Base-by-base conservation (phyloP, 83 land plant species). In the Picea abies region DNA sequence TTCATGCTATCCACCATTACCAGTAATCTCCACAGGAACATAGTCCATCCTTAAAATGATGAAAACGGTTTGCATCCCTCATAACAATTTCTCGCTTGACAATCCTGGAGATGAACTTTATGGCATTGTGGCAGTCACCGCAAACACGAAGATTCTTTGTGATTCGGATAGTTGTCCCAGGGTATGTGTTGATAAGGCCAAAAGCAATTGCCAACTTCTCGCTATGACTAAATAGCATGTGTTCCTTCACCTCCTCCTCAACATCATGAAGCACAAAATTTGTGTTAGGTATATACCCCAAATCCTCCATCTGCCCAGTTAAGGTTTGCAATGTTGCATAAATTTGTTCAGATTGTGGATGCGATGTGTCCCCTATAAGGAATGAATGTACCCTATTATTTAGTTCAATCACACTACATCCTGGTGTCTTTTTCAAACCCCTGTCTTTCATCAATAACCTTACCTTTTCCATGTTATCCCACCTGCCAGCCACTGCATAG, bases 381-480 rank as follows among this genome's bases (percentile, higher is more conserved):
- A 76, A 76, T 49, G 26, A 29, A 44, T 76, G 78, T 49, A 76
- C 58, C 11, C 23, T 23, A 23, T 0, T 76, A 22, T 47, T 44
- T 47, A 76, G 60, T 22, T 84, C 82, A 60, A 84, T 69, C 85
- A 81, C 80, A 81, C 90, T 88, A 47, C 29, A 83, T 22, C 84
- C 90, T 60, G 90, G 87, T 35, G 37, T 26, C 83, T 88, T 88
- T 84, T 39, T 82, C 78, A 88, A 58, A 37, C 85, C 69, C 63
- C 80, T 89, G 19, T 77, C 79, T 49, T 15, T 72, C 91, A 89
- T 86, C 5, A 80, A 60, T 49, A 69, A 69, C 22, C 81, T 80
- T n/a, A 86, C 47, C 29, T 64, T 73, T 9, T 80, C 80, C 23
- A 86, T 52, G 26, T 76, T 52, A 76, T 76, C 62, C 79, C 79